Percentiles rank a stretch among this genome's conserved stretches.
Evolutionary conservation across 2,329 filamentous ascomycete species (phyloP).

Genomic region (Cladosporium velox): DNA sequence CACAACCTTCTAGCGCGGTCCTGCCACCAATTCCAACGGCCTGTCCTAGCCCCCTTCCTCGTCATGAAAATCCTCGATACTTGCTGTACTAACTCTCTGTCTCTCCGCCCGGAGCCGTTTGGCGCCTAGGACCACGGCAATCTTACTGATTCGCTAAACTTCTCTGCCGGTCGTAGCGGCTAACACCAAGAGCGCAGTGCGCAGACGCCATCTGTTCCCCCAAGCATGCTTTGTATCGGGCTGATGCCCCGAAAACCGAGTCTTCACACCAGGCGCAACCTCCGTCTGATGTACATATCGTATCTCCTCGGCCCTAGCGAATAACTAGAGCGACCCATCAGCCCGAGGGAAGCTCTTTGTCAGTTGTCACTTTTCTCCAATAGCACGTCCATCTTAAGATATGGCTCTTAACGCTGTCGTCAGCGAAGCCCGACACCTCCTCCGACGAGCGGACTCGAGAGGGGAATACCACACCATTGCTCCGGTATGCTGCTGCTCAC

Average conservation of each 20-base stretch:
- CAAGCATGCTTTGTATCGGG: conserved; percentile 5
- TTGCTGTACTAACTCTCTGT: no score
- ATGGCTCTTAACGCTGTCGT: conserved; percentile 1
- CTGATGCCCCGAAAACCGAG: not conserved
- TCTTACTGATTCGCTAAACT: conserved; percentile 9
- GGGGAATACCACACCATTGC: conserved; percentile 1
- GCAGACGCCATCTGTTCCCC: conserved; percentile 15
- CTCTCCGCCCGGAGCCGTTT: conserved; percentile 2
- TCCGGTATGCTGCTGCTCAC: conserved; percentile 13
- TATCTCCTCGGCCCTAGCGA: conserved; percentile 5
- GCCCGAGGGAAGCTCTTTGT: not conserved
- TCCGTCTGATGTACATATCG: not conserved
- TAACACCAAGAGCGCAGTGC: not conserved
- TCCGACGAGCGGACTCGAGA: not conserved
- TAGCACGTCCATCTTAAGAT: conserved; percentile 5
- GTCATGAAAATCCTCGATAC: conserved; percentile 11
- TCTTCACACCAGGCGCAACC: not conserved
- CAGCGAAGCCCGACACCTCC: conserved; percentile 2
- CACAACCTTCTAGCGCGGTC: conserved; percentile 19
- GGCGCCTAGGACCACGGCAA: conserved; percentile 7
- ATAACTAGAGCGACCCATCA: not conserved
- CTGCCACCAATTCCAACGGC: conserved; percentile 14
- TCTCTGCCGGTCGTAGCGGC: not conserved
- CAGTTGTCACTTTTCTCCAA: not conserved
- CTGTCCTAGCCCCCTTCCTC: conserved; percentile 12